Evolutionary conservation across 768 basidiomycete species (phyloP).

Genomic region (Agaricus bisporus): DNA sequence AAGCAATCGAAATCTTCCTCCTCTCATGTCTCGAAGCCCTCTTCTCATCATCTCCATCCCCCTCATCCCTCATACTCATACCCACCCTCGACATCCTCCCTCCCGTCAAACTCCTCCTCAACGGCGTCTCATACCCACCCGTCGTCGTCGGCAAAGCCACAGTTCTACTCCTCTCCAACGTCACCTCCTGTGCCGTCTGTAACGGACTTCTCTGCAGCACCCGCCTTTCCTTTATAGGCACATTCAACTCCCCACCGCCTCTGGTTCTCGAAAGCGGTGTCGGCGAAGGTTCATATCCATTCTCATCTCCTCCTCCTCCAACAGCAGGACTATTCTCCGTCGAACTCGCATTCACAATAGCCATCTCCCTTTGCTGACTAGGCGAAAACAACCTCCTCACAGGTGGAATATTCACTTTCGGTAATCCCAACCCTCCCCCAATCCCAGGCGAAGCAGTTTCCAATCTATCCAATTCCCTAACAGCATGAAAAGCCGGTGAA

Average conservation of each 20-base stretch:
- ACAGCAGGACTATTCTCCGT: too few species aligned
- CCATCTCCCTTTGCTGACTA: constrained; percentile 47
- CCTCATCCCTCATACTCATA: neutral
- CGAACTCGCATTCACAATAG: constrained; percentile 14
- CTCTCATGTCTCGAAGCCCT: constrained; percentile 15
- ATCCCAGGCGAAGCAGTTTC: constrained; percentile 22
- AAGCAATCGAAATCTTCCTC: constrained; percentile 26
- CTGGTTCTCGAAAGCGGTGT: constrained; percentile 11
- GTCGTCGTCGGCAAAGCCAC: constrained; percentile 45
- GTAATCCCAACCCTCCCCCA: constrained; percentile 5
- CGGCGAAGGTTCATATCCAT: constrained; percentile 11
- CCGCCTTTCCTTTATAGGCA: constrained; percentile 4
- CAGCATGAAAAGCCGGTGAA: constrained; percentile 25
- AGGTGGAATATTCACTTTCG: constrained; percentile 6
- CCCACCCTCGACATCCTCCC: too few species aligned
- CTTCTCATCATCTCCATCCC: neutral
- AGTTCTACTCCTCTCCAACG: constrained; percentile 36
- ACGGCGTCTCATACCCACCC: constrained; percentile 48
- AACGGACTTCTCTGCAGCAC: neutral
- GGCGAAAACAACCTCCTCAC: constrained; percentile 53
- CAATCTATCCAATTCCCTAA: constrained; percentile 21
- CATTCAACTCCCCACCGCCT: constrained; percentile 16
- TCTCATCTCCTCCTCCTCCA: neutral
- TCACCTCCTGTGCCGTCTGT: constrained; percentile 12
- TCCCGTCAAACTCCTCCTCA: constrained; percentile 16